These are phyloP conservation scores for Chimonanthus praecox DNA, from an alignment of 164 flowering plant genomes.

Conservation along the genomic window DNA sequence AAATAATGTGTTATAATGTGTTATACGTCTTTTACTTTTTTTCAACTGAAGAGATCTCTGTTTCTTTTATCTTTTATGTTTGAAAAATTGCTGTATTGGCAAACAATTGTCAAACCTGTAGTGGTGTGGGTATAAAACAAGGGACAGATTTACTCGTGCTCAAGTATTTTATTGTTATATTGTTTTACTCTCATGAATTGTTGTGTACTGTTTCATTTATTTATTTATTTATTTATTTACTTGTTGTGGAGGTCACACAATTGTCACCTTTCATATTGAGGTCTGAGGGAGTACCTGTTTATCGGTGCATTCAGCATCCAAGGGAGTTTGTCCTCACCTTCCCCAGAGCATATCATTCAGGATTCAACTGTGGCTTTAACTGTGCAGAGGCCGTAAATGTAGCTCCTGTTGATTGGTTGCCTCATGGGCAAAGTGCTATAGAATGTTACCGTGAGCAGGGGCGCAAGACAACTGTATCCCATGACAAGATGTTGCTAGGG, in stretches of 20 bases:
- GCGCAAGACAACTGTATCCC: slow-evolving; percentile 57
- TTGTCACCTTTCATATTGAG: slow-evolving; percentile 48
- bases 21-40: too few relatives aligned
- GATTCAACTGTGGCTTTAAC: slow-evolving; percentile 75
- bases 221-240: neutral
- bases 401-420: slow-evolving; percentile 85
- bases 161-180: too few relatives aligned
- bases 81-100: too few relatives aligned
- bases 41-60: too few relatives aligned
- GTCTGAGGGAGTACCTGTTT: slow-evolving; percentile 75
- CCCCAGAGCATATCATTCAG: slow-evolving; percentile 74
- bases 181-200: neutral
- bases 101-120: too few relatives aligned
- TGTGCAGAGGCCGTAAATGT: slow-evolving; percentile 56
- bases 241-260: slow-evolving; percentile 44
- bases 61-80: too few relatives aligned
- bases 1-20: too few relatives aligned
- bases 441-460: slow-evolving; percentile 49
- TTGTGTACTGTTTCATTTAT: neutral
- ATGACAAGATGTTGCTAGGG: slow-evolving; percentile 66
- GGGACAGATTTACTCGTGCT: too few relatives aligned
- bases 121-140: too few relatives aligned
- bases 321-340: slow-evolving; percentile 70
- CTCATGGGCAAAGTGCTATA: slow-evolving; percentile 57
- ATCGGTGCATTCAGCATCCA: slow-evolving; percentile 61